Evolutionary conservation across 176 grass and related monocot genomes (phyloP), one percentile per base, ranked within the genome.

Genomic region (Carex kokanica): DNA sequence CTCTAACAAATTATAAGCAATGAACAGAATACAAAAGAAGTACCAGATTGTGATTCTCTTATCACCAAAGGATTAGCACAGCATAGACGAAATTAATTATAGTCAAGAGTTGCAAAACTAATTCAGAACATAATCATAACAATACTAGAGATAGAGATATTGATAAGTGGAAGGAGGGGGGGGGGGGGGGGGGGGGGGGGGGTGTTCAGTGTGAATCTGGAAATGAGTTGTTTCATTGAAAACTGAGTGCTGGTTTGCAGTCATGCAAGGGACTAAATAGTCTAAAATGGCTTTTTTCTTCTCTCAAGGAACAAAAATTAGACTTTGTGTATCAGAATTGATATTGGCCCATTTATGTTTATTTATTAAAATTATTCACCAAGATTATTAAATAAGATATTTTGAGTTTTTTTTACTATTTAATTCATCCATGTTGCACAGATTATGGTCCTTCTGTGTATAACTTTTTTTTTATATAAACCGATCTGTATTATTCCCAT

Each of bases 221-320:
- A 77, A 51, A 82, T 82, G 23, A 64, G 55, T 81, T 81, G 78
- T 61, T 81, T 59, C 15, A 63, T 81, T 81, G 34, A 81, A 79
- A 81, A 63, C 78, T 81, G 59, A 61, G 57, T 21, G 57, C 57
- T 8, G 59, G 78, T 3, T 77, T 81, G 34, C 18, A 81, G 52
- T 81, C 78, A 81, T 81, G 78, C 78, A 9, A 63, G 64, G 8
- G 27, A 67, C 64, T 67, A 36, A 67, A 40, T 40, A 40, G 36
- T 40, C 36, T 40, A 7, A 41, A 41, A 67, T 65, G 5, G 27
- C 27, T 14, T 38, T 5, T 69, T 69, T 69, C 66, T 70, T 43
- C 13, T 54, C 73, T 55, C 21, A 29, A n/a, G 72, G 72, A 77
- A 31, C 45, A 77, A 49, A 14, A 56, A 55, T 77, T 55, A 77